These are phyloP conservation scores for Suillus subluteus DNA, from an alignment of 768 basidiomycete species.

Conservation along the genomic window DNA sequence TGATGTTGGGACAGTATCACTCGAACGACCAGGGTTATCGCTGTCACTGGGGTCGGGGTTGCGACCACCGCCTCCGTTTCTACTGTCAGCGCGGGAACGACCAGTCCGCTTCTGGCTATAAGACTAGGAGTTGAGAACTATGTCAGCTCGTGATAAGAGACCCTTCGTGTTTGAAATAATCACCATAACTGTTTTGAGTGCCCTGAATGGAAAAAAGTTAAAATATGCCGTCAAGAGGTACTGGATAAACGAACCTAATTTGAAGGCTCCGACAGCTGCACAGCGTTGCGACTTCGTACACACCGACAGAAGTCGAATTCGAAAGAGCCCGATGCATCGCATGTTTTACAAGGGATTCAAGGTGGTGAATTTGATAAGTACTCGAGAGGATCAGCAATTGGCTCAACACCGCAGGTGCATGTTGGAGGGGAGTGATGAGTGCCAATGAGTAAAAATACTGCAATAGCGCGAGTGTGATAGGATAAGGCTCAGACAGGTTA, in stretches of 20 bases:
- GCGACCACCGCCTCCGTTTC: conserved; percentile 46
- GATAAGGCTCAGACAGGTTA: conserved; percentile 85
- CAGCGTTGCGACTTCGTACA: conserved; percentile 94
- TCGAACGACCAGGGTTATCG: conserved; percentile 38
- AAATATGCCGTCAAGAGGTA: conserved; percentile 18
- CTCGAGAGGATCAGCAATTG: conserved; percentile 83
- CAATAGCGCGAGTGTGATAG: conserved; percentile 84
- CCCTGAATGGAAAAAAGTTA: conserved; percentile 43
- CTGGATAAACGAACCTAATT: conserved; percentile 64
- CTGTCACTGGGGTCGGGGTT: conserved; percentile 40
- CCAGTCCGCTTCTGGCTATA: conserved; percentile 74
- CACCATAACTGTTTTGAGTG: conserved; percentile 85
- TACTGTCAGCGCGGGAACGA: conserved; percentile 54
- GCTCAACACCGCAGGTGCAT: conserved; percentile 86
- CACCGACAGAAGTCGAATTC: conserved; percentile 83
- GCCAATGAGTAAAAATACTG: conserved; percentile 94
- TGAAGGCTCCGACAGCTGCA: conserved; percentile 89
- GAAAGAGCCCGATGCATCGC: conserved; percentile 90
- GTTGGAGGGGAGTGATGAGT: conserved; percentile 88
- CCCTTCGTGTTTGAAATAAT: conserved; percentile 22
- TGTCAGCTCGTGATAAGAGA: conserved; percentile 18
- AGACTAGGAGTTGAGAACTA: conserved; percentile 47
- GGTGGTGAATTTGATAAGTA: conserved; percentile 77
- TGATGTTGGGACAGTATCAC: conserved; percentile 36
- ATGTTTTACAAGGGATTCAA: conserved; percentile 85